These are phyloP conservation scores for Penicillium simplicissimum DNA, from an alignment of 495 filamentous ascomycete genomes.

Conservation along the genomic window DNA sequence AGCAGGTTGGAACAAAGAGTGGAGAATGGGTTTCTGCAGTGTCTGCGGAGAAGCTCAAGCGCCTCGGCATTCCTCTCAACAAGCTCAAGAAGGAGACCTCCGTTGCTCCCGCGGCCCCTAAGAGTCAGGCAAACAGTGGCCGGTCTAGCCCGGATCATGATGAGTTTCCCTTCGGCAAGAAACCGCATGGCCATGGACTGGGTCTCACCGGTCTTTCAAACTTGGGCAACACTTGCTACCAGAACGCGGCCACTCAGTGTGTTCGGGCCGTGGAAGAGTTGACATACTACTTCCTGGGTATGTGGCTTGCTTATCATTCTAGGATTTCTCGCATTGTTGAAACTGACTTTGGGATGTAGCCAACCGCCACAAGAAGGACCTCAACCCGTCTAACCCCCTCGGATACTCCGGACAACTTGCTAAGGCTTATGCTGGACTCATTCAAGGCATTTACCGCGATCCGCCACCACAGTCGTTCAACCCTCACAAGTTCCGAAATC, in stretches of 20 bases:
- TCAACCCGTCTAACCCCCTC: conserved; percentile 82
- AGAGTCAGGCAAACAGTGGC: conserved; percentile 50
- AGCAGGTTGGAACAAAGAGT: conserved; percentile 54
- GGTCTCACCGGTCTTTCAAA: conserved; percentile 74
- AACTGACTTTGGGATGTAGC: conserved; percentile 40
- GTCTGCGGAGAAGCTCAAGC: conserved; percentile 41
- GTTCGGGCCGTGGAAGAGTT: conserved; percentile 88
- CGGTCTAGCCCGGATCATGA: conserved; percentile 63
- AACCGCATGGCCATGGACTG: conserved; percentile 57
- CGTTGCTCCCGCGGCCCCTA: conserved; percentile 36
- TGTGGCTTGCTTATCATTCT: conserved; percentile 25
- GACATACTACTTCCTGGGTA: conserved; percentile 81
- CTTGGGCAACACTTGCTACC: conserved; percentile 96
- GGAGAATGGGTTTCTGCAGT: conserved; percentile 66
- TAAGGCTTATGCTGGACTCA: conserved; percentile 70
- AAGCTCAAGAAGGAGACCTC: conserved; percentile 37
- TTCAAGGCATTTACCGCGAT: conserved; percentile 68
- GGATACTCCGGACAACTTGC: conserved; percentile 83
- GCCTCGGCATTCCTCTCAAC: conserved; percentile 42
- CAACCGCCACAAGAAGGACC: conserved; percentile 68
- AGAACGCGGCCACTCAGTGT: conserved; percentile 97
- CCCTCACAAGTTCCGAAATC: conserved; percentile 75
- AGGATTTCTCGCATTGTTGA: background rate
- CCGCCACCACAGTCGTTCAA: conserved; percentile 61
- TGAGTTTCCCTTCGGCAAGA: conserved; percentile 64